Percentiles rank a stretch among this genome's conserved stretches.
Evolutionary conservation across 2,329 filamentous ascomycete species (phyloP).

Genomic region (Epicoccum nigrum): DNA sequence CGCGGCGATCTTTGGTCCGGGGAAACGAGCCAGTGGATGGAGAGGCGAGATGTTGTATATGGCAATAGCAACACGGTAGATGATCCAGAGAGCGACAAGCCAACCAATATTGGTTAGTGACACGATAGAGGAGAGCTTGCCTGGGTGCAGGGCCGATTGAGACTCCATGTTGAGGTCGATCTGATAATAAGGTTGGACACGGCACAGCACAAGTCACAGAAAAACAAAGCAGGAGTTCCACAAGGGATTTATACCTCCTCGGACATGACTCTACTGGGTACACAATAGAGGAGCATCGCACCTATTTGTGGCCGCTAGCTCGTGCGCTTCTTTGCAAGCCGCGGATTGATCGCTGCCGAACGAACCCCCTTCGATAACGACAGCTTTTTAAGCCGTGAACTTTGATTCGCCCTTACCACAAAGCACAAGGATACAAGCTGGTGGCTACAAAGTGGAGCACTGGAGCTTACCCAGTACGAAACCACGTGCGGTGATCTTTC

Average conservation of each 20-base stretch:
- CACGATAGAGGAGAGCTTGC: slow-evolving; percentile 15
- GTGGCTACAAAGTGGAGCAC: slow-evolving; percentile 7
- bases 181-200: background rate
- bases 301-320: slow-evolving; percentile 8
- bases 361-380: slow-evolving; percentile 5
- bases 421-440: slow-evolving; percentile 1
- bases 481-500: slow-evolving; percentile 4
- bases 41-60: slow-evolving; percentile 35
- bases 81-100: slow-evolving; percentile 26
- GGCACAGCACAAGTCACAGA: slow-evolving; percentile 10
- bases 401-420: slow-evolving; percentile 5
- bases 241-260: slow-evolving; percentile 23
- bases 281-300: slow-evolving; percentile 15
- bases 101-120: slow-evolving; percentile 22
- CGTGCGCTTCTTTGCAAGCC: background rate
- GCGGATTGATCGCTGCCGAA: slow-evolving; percentile 4
- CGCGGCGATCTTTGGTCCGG: slow-evolving; percentile 40
- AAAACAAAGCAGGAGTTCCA: slow-evolving; percentile 10
- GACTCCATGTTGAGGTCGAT: slow-evolving; percentile 24
- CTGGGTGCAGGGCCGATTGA: slow-evolving; percentile 19
- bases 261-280: background rate
- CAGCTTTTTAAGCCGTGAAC: slow-evolving; percentile 2
- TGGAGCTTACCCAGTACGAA: background rate
- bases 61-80: slow-evolving; percentile 24
- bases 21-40: slow-evolving; percentile 33